Evolutionary conservation across 768 basidiomycete species (phyloP).

Genomic region (Cubamyces sp.): DNA sequence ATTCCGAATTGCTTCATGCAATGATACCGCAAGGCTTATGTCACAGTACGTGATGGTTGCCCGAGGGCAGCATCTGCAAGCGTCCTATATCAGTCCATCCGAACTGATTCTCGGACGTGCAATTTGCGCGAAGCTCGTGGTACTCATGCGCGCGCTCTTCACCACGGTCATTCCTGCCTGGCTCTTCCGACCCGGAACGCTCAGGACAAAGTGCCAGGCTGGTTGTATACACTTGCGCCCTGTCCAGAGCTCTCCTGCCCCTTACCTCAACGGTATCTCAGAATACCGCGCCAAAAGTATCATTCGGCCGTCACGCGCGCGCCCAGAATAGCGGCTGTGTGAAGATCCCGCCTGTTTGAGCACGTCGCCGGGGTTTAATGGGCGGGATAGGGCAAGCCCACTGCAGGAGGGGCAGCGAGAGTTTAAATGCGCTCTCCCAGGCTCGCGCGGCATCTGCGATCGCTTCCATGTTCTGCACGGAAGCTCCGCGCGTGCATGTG

Average conservation of each 20-base stretch:
- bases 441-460: constrained; percentile 12
- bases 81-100: too few species aligned
- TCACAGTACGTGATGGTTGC: too few species aligned
- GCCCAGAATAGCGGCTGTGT: constrained; percentile 11
- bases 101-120: too few species aligned
- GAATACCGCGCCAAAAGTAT: neutral
- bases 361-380: constrained; percentile 19
- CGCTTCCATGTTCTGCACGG: constrained; percentile 11
- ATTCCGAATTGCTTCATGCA: neutral
- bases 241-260: neutral
- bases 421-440: constrained; percentile 15
- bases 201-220: neutral
- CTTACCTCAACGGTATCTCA: neutral
- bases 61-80: too few species aligned
- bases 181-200: neutral
- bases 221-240: neutral
- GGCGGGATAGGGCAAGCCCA: neutral
- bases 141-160: too few species aligned
- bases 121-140: too few species aligned
- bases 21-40: too few species aligned
- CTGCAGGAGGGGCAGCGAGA: neutral
- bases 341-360: constrained; percentile 12
- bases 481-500: constrained; percentile 10
- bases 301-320: constrained; percentile 7
- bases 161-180: too few species aligned